Conservation (phyloP, 129 eudicot genomes). For the Centaurea solstitialis region DNA sequence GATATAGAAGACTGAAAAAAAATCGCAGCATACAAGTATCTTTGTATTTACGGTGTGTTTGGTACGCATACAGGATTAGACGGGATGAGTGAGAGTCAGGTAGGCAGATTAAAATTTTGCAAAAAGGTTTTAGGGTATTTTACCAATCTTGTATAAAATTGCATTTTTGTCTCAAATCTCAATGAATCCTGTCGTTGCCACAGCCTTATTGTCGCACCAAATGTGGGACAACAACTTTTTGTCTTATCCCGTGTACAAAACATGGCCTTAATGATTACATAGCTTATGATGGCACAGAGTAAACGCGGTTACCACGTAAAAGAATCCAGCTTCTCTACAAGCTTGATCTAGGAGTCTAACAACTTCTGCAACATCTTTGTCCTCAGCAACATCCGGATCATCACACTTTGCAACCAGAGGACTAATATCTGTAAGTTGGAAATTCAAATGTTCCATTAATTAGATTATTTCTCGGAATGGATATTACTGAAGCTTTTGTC, state of each 20-base stretch:
- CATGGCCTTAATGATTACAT: background rate
- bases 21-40: background rate
- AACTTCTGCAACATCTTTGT: constrained; percentile 59
- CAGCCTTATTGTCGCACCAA: background rate
- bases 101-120: background rate
- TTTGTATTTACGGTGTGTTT: background rate
- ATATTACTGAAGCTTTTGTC: no score
- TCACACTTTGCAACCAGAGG: constrained; percentile 79
- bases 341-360: constrained; percentile 70
- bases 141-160: background rate
- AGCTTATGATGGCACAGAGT: background rate
- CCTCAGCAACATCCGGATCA: constrained; percentile 56
- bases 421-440: constrained; percentile 52
- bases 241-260: background rate
- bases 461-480: no score
- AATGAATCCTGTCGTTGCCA: background rate
- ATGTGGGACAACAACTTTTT: background rate
- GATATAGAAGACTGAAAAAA: background rate
- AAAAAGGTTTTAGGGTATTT: background rate
- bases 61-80: background rate
- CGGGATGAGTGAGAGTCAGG: background rate
- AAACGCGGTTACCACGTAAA: constrained; percentile 64
- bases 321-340: constrained; percentile 94
- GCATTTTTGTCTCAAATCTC: background rate
- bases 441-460: no score